Evolutionary conservation across 2,329 filamentous ascomycete species (phyloP).

Genomic region (Cladobotryum protrusum): DNA sequence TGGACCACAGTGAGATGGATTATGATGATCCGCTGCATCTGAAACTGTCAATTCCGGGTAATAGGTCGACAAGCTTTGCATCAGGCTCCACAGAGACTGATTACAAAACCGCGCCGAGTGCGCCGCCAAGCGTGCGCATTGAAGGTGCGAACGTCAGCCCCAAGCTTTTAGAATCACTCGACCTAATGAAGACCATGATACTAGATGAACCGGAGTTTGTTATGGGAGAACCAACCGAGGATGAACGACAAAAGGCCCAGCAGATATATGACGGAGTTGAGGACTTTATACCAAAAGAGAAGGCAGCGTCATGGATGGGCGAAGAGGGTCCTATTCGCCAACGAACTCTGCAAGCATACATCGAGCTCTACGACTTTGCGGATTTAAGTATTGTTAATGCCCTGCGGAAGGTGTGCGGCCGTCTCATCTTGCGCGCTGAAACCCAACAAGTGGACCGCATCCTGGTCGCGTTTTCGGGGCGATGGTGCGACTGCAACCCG

Average conservation of each 20-base stretch:
- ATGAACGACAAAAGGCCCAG: conserved; percentile 71
- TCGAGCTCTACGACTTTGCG: conserved; percentile 84
- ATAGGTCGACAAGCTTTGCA: conserved; percentile 27
- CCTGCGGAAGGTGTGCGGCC: conserved; percentile 73
- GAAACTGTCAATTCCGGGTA: conserved; percentile 36
- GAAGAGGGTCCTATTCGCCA: conserved; percentile 59
- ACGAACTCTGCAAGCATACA: conserved; percentile 66
- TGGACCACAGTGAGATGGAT: conserved; percentile 26
- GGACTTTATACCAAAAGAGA: conserved; percentile 69
- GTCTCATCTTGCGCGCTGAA: conserved; percentile 79
- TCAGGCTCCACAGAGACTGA: conserved; percentile 33
- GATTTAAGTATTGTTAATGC: conserved; percentile 73
- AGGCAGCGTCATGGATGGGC: conserved; percentile 83
- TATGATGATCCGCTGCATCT: conserved; percentile 24
- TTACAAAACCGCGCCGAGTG: conserved; percentile 38
- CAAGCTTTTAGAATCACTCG: conserved; percentile 26
- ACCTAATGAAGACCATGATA: conserved; percentile 33
- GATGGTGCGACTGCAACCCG: conserved; percentile 92
- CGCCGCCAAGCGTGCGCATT: conserved; percentile 39
- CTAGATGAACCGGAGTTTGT: conserved; percentile 54
- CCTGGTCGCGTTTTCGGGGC: conserved; percentile 76
- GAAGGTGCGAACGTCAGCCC: conserved; percentile 35
- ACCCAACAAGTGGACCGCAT: conserved; percentile 97
- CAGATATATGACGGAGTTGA: conserved; percentile 82
- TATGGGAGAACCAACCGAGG: conserved; percentile 54